phyloP scores from a whole-genome alignment of 2,329 filamentous ascomycete genomes.

The Epichloe amarillans region DNA sequence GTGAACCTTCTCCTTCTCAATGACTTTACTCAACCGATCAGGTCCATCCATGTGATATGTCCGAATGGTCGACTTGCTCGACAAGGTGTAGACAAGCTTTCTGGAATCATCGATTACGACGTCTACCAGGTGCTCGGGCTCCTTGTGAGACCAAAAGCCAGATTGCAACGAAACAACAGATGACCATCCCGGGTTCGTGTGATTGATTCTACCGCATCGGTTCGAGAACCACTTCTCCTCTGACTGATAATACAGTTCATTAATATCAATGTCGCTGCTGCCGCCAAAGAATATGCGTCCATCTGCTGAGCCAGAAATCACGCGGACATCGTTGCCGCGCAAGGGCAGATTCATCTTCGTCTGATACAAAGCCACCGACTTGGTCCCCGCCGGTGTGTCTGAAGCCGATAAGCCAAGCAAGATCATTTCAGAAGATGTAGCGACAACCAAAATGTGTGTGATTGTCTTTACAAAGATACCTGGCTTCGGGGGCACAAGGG shows the following conservation, averaged over 20 bases:
- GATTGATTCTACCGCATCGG: conserved; percentile 77
- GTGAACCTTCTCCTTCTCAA: conserved; percentile 49
- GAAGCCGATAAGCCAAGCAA: conserved; percentile 71
- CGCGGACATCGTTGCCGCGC: conserved; percentile 61
- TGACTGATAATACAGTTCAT: conserved; percentile 91
- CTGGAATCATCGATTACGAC: conserved; percentile 83
- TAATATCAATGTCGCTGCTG: conserved; percentile 68
- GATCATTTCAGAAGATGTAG: conserved; percentile 73
- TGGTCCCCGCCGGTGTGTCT: conserved; percentile 53
- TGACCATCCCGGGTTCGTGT: conserved; percentile 61
- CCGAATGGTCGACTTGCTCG: conserved; percentile 74
- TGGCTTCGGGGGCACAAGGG: conserved; percentile 71
- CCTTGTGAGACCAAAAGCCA: conserved; percentile 36
- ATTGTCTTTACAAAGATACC: conserved; percentile 82
- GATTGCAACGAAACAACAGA: conserved; percentile 43
- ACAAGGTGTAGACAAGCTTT: conserved; percentile 82
- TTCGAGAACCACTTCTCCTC: conserved; percentile 95
- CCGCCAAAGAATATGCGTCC: conserved; percentile 93
- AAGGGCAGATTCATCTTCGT: conserved; percentile 74
- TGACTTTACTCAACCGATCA: conserved; percentile 47
- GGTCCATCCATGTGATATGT: conserved; percentile 73
- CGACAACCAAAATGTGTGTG: conserved; percentile 77
- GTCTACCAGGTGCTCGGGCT: conserved; percentile 54
- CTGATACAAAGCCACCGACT: conserved; percentile 67
- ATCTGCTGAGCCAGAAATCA: conserved; percentile 67